Conservation (phyloP, 345 rosid species). For the Eucalyptus victrix region DNA sequence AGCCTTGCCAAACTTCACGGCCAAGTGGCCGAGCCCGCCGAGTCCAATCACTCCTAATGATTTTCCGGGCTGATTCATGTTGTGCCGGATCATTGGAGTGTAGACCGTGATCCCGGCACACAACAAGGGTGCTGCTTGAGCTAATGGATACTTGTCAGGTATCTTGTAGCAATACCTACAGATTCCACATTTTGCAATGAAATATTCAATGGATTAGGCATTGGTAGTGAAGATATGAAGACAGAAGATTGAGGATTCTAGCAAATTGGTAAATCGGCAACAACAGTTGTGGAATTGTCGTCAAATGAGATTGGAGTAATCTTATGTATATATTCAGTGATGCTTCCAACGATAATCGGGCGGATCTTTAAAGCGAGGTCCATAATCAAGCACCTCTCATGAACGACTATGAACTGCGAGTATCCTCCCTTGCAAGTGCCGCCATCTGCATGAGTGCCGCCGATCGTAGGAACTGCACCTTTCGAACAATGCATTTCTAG, state of each 20-base stretch:
- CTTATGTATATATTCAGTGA: not conserved
- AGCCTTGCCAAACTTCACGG: conserved; percentile 31
- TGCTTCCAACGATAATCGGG: not conserved
- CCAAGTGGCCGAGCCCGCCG: conserved; percentile 37
- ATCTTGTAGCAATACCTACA: conserved; percentile 29
- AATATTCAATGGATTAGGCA: not conserved
- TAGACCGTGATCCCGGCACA: conserved; percentile 33
- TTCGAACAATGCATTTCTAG: conserved; percentile 13
- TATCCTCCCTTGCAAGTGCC: conserved; percentile 25
- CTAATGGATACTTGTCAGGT: conserved; percentile 23
- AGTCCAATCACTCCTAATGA: conserved; percentile 26
- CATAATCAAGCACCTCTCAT: conserved; percentile 2
- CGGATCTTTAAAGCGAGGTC: not conserved
- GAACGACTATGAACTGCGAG: conserved; percentile 19
- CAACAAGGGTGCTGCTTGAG: conserved; percentile 24
- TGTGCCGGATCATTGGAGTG: conserved; percentile 20
- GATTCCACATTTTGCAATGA: not conserved
- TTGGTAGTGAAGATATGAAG: not conserved
- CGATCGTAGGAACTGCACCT: conserved; percentile 4
- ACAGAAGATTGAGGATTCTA: not conserved
- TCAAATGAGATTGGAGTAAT: not conserved
- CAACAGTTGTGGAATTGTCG: not conserved
- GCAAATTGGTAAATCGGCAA: not conserved
- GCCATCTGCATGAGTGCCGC: conserved; percentile 22
- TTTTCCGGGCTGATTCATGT: conserved; percentile 32